These are phyloP conservation scores for Paraurostyla sp. DNA, from an alignment of 73 alveolate genomes.

Conservation along the genomic window DNA sequence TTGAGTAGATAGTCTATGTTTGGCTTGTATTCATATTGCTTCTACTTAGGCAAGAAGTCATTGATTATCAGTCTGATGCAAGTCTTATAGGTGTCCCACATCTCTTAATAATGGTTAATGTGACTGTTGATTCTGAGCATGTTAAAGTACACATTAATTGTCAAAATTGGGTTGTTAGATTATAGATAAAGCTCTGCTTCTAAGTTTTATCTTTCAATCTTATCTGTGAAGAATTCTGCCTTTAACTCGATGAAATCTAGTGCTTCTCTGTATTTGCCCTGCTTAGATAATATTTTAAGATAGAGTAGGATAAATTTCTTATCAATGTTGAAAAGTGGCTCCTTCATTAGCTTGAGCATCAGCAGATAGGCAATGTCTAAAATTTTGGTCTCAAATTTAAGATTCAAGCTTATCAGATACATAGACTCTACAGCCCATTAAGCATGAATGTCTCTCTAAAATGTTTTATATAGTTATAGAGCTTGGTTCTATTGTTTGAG, in stretches of 20 bases:
- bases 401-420: constrained; percentile 62
- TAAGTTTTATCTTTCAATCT: constrained; percentile 54
- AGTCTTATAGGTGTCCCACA: constrained; percentile 73
- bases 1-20: constrained; percentile 56
- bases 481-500: constrained; percentile 71
- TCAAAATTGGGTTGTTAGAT: constrained; percentile 45
- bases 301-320: constrained; percentile 67
- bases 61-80: constrained; percentile 65
- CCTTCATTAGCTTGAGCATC: constrained; percentile 68
- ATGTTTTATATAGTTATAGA: constrained; percentile 43
- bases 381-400: constrained; percentile 73
- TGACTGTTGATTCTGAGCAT: constrained; percentile 59
- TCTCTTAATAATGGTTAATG: constrained; percentile 50
- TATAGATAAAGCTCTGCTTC: constrained; percentile 70
- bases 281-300: constrained; percentile 51
- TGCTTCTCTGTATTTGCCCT: constrained; percentile 72
- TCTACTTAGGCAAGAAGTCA: constrained; percentile 50
- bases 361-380: constrained; percentile 72
- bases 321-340: constrained; percentile 67
- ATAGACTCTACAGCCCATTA: constrained; percentile 75
- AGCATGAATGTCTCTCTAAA: constrained; percentile 66
- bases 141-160: constrained; percentile 67
- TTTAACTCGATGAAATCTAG: constrained; percentile 69
- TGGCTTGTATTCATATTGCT: constrained; percentile 61
- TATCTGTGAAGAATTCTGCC: constrained; percentile 53